Evolutionary conservation across 1,284 basidiomycete genomes (phyloP).

Genomic region (Ustilago loliicola): DNA sequence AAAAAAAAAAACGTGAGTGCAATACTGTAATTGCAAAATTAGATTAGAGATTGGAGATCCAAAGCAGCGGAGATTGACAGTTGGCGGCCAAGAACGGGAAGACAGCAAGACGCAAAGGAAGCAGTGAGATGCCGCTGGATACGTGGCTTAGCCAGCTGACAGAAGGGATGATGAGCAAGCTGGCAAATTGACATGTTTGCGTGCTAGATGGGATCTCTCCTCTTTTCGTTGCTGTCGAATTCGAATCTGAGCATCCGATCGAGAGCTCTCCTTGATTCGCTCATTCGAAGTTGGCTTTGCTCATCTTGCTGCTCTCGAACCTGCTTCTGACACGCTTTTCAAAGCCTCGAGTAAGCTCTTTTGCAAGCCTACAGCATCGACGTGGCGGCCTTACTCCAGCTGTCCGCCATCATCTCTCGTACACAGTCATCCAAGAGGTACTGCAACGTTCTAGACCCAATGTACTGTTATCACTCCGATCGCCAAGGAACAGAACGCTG

Average conservation of each 20-base stretch:
- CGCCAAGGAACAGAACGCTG: too few species aligned
- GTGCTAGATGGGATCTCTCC: background rate
- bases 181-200: background rate
- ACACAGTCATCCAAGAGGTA: background rate
- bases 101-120: background rate
- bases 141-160: background rate
- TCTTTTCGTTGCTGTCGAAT: background rate
- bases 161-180: background rate
- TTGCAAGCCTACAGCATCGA: background rate
- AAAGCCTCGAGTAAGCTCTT: background rate
- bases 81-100: background rate
- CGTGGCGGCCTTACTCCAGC: background rate
- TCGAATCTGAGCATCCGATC: too few species aligned
- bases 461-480: too few species aligned
- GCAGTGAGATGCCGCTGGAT: background rate
- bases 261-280: too few species aligned
- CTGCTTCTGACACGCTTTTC: too few species aligned
- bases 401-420: background rate
- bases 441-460: too few species aligned
- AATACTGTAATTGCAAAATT: too few species aligned
- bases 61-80: background rate
- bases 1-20: too few species aligned
- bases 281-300: too few species aligned
- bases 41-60: background rate
- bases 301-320: too few species aligned